These are phyloP conservation scores for Penstemon davidsonii DNA, from an alignment of 257 asterid genomes.

Conservation along the genomic window DNA sequence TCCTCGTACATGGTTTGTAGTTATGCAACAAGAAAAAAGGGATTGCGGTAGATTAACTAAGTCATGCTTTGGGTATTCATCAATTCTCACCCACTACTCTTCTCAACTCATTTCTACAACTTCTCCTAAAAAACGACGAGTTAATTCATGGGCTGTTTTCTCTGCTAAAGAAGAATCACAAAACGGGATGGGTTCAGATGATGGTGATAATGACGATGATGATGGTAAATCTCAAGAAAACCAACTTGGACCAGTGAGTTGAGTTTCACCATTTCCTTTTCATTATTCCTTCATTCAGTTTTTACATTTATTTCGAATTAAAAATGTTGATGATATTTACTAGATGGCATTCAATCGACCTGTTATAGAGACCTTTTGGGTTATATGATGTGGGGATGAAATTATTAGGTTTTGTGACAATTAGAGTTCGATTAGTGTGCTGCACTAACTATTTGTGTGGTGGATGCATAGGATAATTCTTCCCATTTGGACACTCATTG, in stretches of 20 bases:
- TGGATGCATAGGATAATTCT: too few relatives aligned
- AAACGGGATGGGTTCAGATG: constrained; percentile 32
- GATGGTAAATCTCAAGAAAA: constrained; percentile 42
- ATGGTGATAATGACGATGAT: constrained; percentile 41
- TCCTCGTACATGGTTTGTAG: constrained; percentile 39
- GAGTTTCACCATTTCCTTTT: constrained; percentile 6
- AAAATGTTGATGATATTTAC: neutral
- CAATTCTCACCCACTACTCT: constrained; percentile 34
- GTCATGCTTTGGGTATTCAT: constrained; percentile 33
- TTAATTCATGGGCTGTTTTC: constrained; percentile 36
- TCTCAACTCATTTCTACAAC: neutral
- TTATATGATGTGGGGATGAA: neutral
- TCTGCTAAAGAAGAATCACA: constrained; percentile 43
- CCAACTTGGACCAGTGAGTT: constrained; percentile 55
- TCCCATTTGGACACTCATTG: neutral
- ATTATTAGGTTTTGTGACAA: too few relatives aligned
- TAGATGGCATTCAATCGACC: too few relatives aligned
- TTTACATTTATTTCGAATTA: neutral
- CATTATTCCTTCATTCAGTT: neutral
- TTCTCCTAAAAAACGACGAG: constrained; percentile 26
- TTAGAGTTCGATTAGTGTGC: neutral
- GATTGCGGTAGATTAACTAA: constrained; percentile 32
- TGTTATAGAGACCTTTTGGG: neutral
- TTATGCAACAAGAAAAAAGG: constrained; percentile 32
- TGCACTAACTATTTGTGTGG: neutral